These are phyloP conservation scores for Daedaleopsis nitida DNA, from an alignment of 768 basidiomycete genomes.

Conservation along the genomic window DNA sequence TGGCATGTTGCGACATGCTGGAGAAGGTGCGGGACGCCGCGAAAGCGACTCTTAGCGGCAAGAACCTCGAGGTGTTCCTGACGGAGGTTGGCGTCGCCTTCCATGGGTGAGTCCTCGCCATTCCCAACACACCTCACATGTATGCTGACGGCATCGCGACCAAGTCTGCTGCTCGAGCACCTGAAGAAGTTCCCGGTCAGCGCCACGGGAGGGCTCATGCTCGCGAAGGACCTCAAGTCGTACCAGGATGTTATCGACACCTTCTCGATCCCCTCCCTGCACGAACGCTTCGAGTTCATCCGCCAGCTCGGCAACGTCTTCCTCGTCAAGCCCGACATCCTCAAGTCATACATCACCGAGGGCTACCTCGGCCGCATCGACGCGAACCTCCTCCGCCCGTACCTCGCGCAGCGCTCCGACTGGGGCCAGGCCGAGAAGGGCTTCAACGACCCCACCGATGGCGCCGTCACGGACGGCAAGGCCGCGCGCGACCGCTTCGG, in stretches of 20 bases:
- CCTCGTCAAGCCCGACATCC: slow-evolving; percentile 92
- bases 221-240: slow-evolving; percentile 97
- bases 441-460: slow-evolving; percentile 61
- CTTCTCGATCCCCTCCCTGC: slow-evolving; percentile 82
- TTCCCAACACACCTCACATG: not conserved
- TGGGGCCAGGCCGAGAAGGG: slow-evolving; percentile 86
- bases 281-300: slow-evolving; percentile 97
- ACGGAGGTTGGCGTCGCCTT: slow-evolving; percentile 94
- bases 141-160: not conserved
- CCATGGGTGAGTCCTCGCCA: slow-evolving; percentile 62
- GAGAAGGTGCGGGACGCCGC: slow-evolving; percentile 80
- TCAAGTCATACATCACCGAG: slow-evolving; percentile 94
- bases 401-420: slow-evolving; percentile 87
- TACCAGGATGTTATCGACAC: slow-evolving; percentile 89
- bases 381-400: slow-evolving; percentile 81
- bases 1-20: slow-evolving; percentile 80
- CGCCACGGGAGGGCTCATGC: slow-evolving; percentile 95
- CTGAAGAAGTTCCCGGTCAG: slow-evolving; percentile 95
- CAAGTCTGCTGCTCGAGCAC: slow-evolving; percentile 89
- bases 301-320: slow-evolving; percentile 97
- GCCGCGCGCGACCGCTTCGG: slow-evolving; percentile 60
- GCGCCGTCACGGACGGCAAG: slow-evolving; percentile 44
- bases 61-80: slow-evolving; percentile 90
- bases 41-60: slow-evolving; percentile 79
- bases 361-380: slow-evolving; percentile 94